Evolutionary conservation across 2,329 filamentous ascomycete genomes (phyloP), one percentile per base, ranked within the genome.

Genomic region (Arthrocladium fulminans): DNA sequence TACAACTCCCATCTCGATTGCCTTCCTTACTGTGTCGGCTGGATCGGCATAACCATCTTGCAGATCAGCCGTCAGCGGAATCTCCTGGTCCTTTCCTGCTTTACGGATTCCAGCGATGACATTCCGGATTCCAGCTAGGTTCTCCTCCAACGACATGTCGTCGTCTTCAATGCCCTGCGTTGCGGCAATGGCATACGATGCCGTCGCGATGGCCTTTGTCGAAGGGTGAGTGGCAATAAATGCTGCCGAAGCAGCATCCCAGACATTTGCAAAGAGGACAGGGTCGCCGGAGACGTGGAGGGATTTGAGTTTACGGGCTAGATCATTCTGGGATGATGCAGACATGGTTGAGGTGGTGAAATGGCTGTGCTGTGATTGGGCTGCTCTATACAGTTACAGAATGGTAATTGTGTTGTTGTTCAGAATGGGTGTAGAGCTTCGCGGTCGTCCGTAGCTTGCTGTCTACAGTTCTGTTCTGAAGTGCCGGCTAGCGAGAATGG

Each of bases 31-130:
- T 3, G 71, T 66, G 3, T 64, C 68, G 1, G 78, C 66, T 17
- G 59, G 57, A 2, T 68, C 61, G 2, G 72, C 73, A 52, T 80
- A 83, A 0, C 78, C 79, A 55, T 83, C 79, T 60, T 81, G 77
- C 2, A 81, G 59, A 56, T 83, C 79, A 3, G 73, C 75, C 0
- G 73, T 76, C 0, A 83, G 60, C 0, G 77, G 75, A 6, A 53
- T 30, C 24, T 12, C 23, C 3, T 32, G 25, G 12, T 9, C 37
- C 23, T 38, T 39, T 5, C 39, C 45, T 5, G 17, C 23, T 1
- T 75, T 63, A 4, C 65, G 62, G 30, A 66, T 62, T 10, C 63
- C 56, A 9, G 58, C 59, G 10, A 69, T 69, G 3, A 74, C 60
- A 1, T 65, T 61, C 0, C 71, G 70, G 48, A 82, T 69, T 9